These are phyloP conservation scores for Trametes sanguinea DNA, from an alignment of 768 basidiomycete species.

Conservation along the genomic window DNA sequence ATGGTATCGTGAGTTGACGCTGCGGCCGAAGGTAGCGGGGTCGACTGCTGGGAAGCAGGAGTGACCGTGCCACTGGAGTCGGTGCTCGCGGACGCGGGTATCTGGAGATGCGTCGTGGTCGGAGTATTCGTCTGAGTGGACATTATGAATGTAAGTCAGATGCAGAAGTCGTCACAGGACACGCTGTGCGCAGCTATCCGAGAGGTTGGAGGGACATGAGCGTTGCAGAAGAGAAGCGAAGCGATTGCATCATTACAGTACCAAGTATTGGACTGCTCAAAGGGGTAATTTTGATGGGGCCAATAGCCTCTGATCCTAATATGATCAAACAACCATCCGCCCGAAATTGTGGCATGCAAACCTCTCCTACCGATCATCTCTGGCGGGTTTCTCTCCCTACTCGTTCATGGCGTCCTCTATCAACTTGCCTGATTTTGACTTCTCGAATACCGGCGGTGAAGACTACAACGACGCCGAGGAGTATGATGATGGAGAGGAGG, in stretches of 20 bases:
- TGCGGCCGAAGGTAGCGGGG: slow-evolving; percentile 4
- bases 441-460: not conserved
- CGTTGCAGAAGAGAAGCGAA: not conserved
- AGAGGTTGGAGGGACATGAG: not conserved
- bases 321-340: slow-evolving; percentile 1
- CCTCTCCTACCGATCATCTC: not conserved
- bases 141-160: too few relatives aligned
- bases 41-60: slow-evolving; percentile 25
- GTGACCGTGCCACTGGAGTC: slow-evolving; percentile 28
- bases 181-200: too few relatives aligned
- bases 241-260: too few relatives aligned
- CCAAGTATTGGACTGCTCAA: not conserved
- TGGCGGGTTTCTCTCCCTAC: not conserved
- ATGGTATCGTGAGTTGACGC: slow-evolving; percentile 14
- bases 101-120: not conserved
- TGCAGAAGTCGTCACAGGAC: too few relatives aligned
- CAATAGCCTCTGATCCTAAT: slow-evolving; percentile 9
- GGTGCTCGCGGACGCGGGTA: slow-evolving; percentile 6
- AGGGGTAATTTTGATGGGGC: slow-evolving; percentile 10
- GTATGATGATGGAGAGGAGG: slow-evolving; percentile 45
- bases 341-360: not conserved
- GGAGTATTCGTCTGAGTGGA: not conserved
- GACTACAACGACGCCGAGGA: slow-evolving; percentile 21
- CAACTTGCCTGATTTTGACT: slow-evolving; percentile 17
- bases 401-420: slow-evolving; percentile 14